Conservation (phyloP, 78 protist species). For the Dictyostelium capitatum region DNA sequence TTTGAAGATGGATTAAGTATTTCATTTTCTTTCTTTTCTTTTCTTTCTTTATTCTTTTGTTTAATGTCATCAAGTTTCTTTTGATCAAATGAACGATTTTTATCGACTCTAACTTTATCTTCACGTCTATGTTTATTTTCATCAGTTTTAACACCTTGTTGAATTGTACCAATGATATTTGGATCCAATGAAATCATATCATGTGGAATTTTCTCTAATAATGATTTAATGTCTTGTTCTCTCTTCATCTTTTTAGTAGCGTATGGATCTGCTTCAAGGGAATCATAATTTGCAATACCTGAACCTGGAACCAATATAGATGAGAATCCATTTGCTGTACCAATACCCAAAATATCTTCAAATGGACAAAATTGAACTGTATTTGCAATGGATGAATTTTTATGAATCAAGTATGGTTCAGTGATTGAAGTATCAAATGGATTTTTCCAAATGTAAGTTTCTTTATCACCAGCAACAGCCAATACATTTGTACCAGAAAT, state of each 20-base stretch:
- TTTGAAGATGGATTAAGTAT: slow-evolving; percentile 29
- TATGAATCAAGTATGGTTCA: slow-evolving; percentile 90
- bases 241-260: slow-evolving; percentile 86
- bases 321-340: slow-evolving; percentile 86
- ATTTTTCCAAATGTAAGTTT: slow-evolving; percentile 75
- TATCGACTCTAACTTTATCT: slow-evolving; percentile 3
- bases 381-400: background rate
- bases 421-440: slow-evolving; percentile 49
- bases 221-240: slow-evolving; percentile 86
- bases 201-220: slow-evolving; percentile 92
- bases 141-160: slow-evolving; percentile 28
- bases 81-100: slow-evolving; percentile 29
- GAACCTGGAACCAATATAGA: slow-evolving; percentile 90
- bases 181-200: slow-evolving; percentile 79
- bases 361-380: slow-evolving; percentile 95
- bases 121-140: slow-evolving; percentile 45
- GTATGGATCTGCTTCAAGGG: slow-evolving; percentile 97
- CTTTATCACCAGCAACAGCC: slow-evolving; percentile 85
- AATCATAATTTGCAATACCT: slow-evolving; percentile 98
- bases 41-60: slow-evolving; percentile 13
- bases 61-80: slow-evolving; percentile 18
- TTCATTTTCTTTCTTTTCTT: slow-evolving; percentile 25
- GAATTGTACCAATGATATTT: slow-evolving; percentile 62
- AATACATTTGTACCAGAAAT: slow-evolving; percentile 92
- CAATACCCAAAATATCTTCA: slow-evolving; percentile 97